Evolutionary conservation across 2,329 filamentous ascomycete species (phyloP).

Genomic region (Cordyceps javanica): DNA sequence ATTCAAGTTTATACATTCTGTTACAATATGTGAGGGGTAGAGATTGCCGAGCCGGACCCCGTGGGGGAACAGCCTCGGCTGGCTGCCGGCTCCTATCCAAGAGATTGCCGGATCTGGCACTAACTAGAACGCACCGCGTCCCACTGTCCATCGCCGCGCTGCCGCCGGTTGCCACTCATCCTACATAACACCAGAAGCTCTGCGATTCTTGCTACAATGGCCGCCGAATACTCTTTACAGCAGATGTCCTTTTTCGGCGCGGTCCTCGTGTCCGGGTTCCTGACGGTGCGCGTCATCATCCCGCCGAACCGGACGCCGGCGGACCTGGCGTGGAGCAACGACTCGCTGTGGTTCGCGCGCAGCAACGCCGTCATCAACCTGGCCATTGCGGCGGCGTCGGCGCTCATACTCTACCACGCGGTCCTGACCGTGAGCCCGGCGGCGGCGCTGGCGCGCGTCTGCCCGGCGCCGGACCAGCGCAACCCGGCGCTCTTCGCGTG

Average conservation of each 20-base stretch:
- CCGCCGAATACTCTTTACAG: background rate
- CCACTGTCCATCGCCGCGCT: no score
- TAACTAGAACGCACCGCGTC: background rate
- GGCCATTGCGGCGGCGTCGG: background rate
- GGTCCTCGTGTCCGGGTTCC: background rate
- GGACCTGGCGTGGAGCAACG: slow-evolving; percentile 2
- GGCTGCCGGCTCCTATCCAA: background rate
- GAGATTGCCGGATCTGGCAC: background rate
- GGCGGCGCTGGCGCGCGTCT: background rate
- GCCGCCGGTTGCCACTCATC: no score
- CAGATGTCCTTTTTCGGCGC: slow-evolving; percentile 1
- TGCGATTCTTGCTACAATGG: no score
- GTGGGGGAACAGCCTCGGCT: background rate
- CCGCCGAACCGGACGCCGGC: slow-evolving; percentile 7
- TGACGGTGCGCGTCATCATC: background rate
- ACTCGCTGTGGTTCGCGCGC: background rate
- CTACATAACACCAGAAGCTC: no score
- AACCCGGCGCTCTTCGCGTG: background rate
- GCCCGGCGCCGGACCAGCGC: background rate
- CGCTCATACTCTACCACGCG: background rate
- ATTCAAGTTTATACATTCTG: no score
- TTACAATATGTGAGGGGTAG: background rate
- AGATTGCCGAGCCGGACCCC: background rate
- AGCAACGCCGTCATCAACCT: background rate
- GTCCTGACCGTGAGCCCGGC: background rate